A percentile compares a stretch with the other conserved stretches of the same genome.
phyloP scores from a whole-genome alignment of 352 stramenopile genomes.

The Globisporangium emineosum region DNA sequence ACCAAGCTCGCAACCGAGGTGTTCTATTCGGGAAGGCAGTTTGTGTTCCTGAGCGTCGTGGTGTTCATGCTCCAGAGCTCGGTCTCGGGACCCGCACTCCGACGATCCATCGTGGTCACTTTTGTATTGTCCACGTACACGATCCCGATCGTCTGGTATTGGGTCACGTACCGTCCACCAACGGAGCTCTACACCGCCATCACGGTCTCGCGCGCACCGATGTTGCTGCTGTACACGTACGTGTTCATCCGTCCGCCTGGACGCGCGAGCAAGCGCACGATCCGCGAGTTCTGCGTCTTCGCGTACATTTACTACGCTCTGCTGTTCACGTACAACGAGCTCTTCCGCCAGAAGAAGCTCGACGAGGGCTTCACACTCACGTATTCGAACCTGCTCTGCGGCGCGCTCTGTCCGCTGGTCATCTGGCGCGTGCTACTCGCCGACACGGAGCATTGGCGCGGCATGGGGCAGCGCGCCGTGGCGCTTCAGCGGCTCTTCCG shows the following conservation, averaged over 20 bases:
- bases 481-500: slow-evolving; percentile 42
- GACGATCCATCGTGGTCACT: slow-evolving; percentile 38
- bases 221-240: slow-evolving; percentile 54
- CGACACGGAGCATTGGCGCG: slow-evolving; percentile 61
- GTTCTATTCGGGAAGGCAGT: slow-evolving; percentile 60
- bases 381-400: slow-evolving; percentile 57
- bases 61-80: slow-evolving; percentile 70
- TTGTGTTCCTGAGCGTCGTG: slow-evolving; percentile 55
- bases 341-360: slow-evolving; percentile 44
- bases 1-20: slow-evolving; percentile 49
- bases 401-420: slow-evolving; percentile 48
- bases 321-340: slow-evolving; percentile 48
- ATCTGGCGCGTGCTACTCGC: slow-evolving; percentile 58
- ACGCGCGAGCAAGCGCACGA: slow-evolving; percentile 44
- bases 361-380: slow-evolving; percentile 57
- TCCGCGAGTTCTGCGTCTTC: slow-evolving; percentile 53
- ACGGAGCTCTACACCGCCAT: slow-evolving; percentile 34
- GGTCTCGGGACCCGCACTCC: slow-evolving; percentile 43
- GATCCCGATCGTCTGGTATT: slow-evolving; percentile 39
- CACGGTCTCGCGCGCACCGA: slow-evolving; percentile 28
- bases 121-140: slow-evolving; percentile 46
- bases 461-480: slow-evolving; percentile 43
- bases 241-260: slow-evolving; percentile 42
- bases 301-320: slow-evolving; percentile 50
- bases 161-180: slow-evolving; percentile 30